Evolutionary conservation across 2,329 filamentous ascomycete genomes (phyloP).

Genomic region (Aspergillus clavatus): DNA sequence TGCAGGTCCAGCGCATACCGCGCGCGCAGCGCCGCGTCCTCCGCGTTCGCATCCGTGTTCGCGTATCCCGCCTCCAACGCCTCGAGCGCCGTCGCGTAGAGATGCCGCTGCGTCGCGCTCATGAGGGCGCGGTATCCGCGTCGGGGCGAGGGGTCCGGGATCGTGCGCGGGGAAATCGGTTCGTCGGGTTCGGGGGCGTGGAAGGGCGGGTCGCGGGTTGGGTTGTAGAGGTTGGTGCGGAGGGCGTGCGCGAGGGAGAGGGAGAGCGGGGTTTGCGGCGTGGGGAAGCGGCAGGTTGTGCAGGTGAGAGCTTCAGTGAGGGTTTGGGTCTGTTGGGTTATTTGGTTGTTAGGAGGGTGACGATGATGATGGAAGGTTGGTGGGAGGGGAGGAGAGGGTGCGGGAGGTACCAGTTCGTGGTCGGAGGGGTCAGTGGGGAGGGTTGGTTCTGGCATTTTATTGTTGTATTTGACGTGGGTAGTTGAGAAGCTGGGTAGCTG

Average conservation of each 20-base stretch:
- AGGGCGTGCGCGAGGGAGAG: conserved; percentile 15
- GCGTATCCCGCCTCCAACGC: neutral
- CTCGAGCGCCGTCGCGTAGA: conserved; percentile 7
- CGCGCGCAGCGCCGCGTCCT: conserved; percentile 20
- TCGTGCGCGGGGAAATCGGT: conserved; percentile 5
- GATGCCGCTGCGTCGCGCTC: neutral
- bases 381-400: no score
- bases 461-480: no score
- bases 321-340: conserved; percentile 9
- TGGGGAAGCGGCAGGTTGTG: conserved; percentile 19
- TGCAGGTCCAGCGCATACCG: conserved; percentile 31
- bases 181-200: conserved; percentile 4
- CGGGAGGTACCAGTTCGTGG: no score
- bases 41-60: conserved; percentile 8
- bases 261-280: conserved; percentile 11
- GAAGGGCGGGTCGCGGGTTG: conserved; percentile 19
- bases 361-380: no score
- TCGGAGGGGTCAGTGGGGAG: no score
- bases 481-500: no score
- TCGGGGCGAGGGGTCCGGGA: neutral
- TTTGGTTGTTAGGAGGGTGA: neutral
- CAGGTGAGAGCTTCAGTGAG: conserved; percentile 25
- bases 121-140: conserved; percentile 12
- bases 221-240: conserved; percentile 13
- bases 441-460: no score